Evolutionary conservation across 768 basidiomycete genomes (phyloP), one percentile per base, ranked within the genome.

Genomic region (Pulveroboletus ravenelii): DNA sequence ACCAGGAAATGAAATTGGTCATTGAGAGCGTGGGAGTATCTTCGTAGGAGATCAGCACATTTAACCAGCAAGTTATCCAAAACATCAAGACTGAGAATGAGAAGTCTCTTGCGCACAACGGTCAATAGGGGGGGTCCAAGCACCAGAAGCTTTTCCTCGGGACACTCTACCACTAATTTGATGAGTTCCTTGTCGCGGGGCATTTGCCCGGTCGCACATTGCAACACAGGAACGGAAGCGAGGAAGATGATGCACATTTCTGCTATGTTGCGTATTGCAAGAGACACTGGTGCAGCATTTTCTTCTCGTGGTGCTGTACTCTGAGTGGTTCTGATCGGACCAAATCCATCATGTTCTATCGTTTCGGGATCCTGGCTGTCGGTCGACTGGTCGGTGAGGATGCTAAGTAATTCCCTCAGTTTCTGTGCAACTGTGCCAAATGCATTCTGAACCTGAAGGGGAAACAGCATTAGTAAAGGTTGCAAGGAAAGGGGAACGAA

Each of bases 181-280:
- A 77, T 70, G 12, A 90, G 64, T 14, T 82, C 74, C 60, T 76
- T 78, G 59, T 90, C 84, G 23, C 79, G 79, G 18, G 82, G 80
- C 1, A 77, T 72, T 55, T 85, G 79, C 5, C 73, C 78, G 2
- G 78, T 77, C 6, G 74, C 62, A 12, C 81, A 81, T 52, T 82
- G 84, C 31, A 90, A 65, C 41, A 79, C 70, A 17, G 86, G 85
- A n/a, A 79, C 78, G 18, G 78, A 70, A 3, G 84, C 73, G 27
- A 89, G 72, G 57, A 88, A 80, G 15, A 75, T 61, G 35, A 87
- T 62, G 61, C 82, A 89, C 20, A 78, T 65, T 42, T 78, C 74
- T 32, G 76, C 63, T 20, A 80, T 70, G 45, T 64, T 68, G 10
- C 66, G 68, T 17, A 64, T 61, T 18, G 67, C 60, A 29, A 54